Conservation (phyloP, 331 rosid species). For the Stylosanthes scabra region DNA sequence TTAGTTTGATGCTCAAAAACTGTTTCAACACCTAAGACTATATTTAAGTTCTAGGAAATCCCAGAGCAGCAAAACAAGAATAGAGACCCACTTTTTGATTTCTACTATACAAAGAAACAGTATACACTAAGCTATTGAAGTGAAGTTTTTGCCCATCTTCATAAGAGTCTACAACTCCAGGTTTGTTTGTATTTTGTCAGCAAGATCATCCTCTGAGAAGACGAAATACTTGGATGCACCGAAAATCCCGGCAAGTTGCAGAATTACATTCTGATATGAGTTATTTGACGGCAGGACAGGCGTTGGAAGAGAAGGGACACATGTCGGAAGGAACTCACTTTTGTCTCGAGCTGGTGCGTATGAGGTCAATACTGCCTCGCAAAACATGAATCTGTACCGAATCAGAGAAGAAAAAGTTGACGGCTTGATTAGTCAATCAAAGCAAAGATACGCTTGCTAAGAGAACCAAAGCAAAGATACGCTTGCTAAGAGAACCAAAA, state of each 20-base stretch:
- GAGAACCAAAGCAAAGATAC: conserved; percentile 2
- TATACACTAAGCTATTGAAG: conserved; percentile 39
- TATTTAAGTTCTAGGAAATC: conserved; percentile 30
- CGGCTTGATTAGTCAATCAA: conserved; percentile 18
- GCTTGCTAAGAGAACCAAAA: conserved; percentile 18
- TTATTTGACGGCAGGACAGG: conserved; percentile 46
- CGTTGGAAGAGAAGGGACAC: conserved; percentile 71
- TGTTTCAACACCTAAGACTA: conserved; percentile 24
- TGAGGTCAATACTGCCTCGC: conserved; percentile 62
- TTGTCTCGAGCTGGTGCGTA: conserved; percentile 66
- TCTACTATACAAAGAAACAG: conserved; percentile 42
- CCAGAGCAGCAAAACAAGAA: conserved; percentile 11
- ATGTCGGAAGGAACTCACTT: conserved; percentile 69
- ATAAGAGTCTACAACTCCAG: conserved; percentile 27
- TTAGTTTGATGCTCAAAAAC: not conserved
- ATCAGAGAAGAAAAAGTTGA: conserved; percentile 7
- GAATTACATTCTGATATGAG: conserved; percentile 53
- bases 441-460: not conserved
- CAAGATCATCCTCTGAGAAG: conserved; percentile 56
- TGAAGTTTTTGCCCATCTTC: conserved; percentile 27
- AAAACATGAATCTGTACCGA: conserved; percentile 79
- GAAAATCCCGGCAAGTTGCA: conserved; percentile 63
- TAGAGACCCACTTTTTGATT: conserved; percentile 34
- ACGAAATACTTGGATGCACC: conserved; percentile 64
- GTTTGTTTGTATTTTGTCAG: conserved; percentile 40